phyloP scores from a whole-genome alignment of 2,329 filamentous ascomycete species.

The Emergomyces africanus region DNA sequence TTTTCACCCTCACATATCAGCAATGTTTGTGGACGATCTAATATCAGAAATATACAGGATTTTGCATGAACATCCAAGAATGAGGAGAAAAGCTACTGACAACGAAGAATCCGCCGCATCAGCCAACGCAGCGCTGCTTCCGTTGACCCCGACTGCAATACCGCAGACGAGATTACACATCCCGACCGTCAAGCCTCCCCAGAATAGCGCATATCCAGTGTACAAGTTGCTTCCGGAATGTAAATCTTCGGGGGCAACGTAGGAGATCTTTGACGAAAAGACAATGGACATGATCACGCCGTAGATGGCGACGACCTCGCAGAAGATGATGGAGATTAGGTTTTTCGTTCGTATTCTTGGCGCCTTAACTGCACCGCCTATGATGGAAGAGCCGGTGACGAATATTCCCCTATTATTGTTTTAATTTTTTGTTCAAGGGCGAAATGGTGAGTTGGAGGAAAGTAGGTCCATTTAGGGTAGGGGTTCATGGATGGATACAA shows the following conservation, averaged over 20 bases:
- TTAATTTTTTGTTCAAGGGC: constrained; percentile 31
- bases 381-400: constrained; percentile 93
- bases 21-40: constrained; percentile 5
- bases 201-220: constrained; percentile 91
- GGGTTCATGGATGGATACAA: background rate
- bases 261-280: constrained; percentile 76
- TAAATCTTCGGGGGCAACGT: constrained; percentile 50
- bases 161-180: constrained; percentile 94
- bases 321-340: constrained; percentile 99
- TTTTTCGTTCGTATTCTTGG: constrained; percentile 99
- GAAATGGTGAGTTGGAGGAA: constrained; percentile 3
- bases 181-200: constrained; percentile 87
- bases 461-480: background rate
- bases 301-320: constrained; percentile 99
- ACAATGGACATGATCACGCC: constrained; percentile 99
- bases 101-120: constrained; percentile 86
- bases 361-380: constrained; percentile 91
- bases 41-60: background rate
- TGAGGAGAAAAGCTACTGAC: constrained; percentile 42
- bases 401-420: constrained; percentile 77
- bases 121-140: constrained; percentile 86
- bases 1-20: constrained; percentile 8
- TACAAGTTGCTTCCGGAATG: constrained; percentile 75
- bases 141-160: constrained; percentile 94
- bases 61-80: background rate